These are phyloP conservation scores for Penicillium crustosum DNA, from an alignment of 2,329 filamentous ascomycete species.

Conservation along the genomic window DNA sequence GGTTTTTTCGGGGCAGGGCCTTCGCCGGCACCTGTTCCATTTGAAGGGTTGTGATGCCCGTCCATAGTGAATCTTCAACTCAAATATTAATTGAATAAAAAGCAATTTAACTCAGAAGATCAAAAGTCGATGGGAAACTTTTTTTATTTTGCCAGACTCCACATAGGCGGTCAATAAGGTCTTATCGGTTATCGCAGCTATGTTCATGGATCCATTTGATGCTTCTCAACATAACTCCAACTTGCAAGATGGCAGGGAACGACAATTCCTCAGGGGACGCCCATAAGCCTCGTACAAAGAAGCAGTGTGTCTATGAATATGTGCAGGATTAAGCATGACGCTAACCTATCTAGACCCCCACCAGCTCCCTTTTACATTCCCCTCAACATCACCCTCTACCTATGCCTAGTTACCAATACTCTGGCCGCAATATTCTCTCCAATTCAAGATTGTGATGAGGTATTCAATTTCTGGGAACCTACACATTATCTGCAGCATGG, in stretches of 20 bases:
- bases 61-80: constrained; percentile 26
- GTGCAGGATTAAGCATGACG: not conserved
- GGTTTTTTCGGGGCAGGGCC: constrained; percentile 29
- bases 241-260: constrained; percentile 22
- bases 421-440: constrained; percentile 79
- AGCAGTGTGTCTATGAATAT: constrained; percentile 23
- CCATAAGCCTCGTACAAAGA: constrained; percentile 26
- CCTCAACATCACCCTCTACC: constrained; percentile 74
- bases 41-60: constrained; percentile 18
- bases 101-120: not conserved
- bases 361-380: constrained; percentile 61
- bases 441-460: constrained; percentile 97
- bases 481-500: constrained; percentile 91
- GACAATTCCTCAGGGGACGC: constrained; percentile 14
- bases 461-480: constrained; percentile 99
- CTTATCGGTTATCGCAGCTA: constrained; percentile 31
- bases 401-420: constrained; percentile 72
- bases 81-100: not conserved
- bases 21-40: constrained; percentile 20
- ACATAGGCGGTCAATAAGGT: constrained; percentile 28
- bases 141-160: constrained; percentile 28
- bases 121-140: constrained; percentile 22
- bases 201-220: not conserved
- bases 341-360: constrained; percentile 30
- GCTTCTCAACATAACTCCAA: constrained; percentile 2